Evolutionary conservation across 192 early-diverging fungal species (phyloP).

Genomic region (Coemansia sp.): DNA sequence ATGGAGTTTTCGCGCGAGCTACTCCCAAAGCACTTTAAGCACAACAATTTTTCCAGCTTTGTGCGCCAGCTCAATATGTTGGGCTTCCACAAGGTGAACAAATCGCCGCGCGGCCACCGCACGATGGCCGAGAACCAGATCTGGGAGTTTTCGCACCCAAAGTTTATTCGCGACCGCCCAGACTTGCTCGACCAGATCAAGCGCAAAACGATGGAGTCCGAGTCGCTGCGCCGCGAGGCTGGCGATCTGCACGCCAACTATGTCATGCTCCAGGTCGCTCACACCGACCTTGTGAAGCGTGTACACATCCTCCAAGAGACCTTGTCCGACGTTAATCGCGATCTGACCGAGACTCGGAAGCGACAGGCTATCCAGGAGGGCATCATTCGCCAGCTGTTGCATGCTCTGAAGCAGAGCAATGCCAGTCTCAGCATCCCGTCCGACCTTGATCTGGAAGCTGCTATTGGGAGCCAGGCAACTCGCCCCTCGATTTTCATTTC

Average conservation of each 20-base stretch:
- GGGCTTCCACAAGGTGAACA: conserved; percentile 80
- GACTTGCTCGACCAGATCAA: conserved; percentile 90
- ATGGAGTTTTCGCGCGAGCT: conserved; percentile 90
- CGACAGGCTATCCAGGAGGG: conserved; percentile 71
- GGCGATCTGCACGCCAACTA: conserved; percentile 77
- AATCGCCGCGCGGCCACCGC: conserved; percentile 80
- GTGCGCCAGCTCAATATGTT: conserved; percentile 88
- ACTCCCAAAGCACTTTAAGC: conserved; percentile 87
- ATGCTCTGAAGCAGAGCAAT: conserved; percentile 45
- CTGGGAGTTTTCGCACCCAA: conserved; percentile 88
- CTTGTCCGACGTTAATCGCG: conserved; percentile 69
- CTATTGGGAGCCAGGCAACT: conserved; percentile 45
- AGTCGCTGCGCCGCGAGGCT: conserved; percentile 69
- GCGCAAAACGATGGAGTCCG: conserved; percentile 87
- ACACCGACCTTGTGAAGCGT: conserved; percentile 74
- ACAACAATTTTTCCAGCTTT: conserved; percentile 92
- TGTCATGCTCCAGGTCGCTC: conserved; percentile 74
- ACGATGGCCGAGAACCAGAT: conserved; percentile 88
- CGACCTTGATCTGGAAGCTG: conserved; percentile 50
- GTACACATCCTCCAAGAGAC: conserved; percentile 74
- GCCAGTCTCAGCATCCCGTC: conserved; percentile 31
- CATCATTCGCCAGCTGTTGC: conserved; percentile 67
- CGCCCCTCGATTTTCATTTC: conserved; percentile 56
- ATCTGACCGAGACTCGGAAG: conserved; percentile 71
- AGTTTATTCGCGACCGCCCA: conserved; percentile 73